These are phyloP conservation scores for Alternaria arborescens DNA, from an alignment of 2,329 filamentous ascomycete species.

Conservation along the genomic window DNA sequence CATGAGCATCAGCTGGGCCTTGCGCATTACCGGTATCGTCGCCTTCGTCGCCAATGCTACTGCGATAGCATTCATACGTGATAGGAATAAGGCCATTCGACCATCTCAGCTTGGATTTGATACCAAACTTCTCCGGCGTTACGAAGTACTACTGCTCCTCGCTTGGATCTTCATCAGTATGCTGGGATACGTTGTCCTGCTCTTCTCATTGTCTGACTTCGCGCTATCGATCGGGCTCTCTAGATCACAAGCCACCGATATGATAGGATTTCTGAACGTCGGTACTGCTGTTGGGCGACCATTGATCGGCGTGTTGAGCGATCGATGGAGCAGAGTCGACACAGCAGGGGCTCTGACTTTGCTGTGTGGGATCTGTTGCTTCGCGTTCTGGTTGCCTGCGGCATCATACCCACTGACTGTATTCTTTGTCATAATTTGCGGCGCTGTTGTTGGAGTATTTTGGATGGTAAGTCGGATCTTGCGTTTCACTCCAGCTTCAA, in stretches of 20 bases:
- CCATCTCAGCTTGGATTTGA: conserved; percentile 49
- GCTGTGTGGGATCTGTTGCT: conserved; percentile 48
- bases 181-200: conserved; percentile 59
- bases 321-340: conserved; percentile 56
- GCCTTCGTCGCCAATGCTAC: conserved; percentile 38
- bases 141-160: conserved; percentile 50
- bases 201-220: conserved; percentile 60
- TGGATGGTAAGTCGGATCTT: conserved; percentile 52
- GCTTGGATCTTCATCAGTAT: conserved; percentile 57
- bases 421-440: conserved; percentile 56
- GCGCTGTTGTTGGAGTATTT: conserved; percentile 58
- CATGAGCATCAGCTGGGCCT: conserved; percentile 54
- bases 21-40: conserved; percentile 48
- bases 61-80: conserved; percentile 42
- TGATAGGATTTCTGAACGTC: conserved; percentile 58
- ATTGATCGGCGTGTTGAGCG: conserved; percentile 56
- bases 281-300: conserved; percentile 60
- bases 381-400: conserved; percentile 59
- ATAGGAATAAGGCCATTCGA: conserved; percentile 47
- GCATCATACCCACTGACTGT: conserved; percentile 53
- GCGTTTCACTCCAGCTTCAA: not conserved
- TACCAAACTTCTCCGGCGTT: conserved; percentile 45
- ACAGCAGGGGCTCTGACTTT: conserved; percentile 53
- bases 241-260: conserved; percentile 49
- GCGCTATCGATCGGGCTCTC: conserved; percentile 55